A percentile compares a stretch with the other conserved stretches of the same genome.
Evolutionary conservation across 352 stramenopile genomes (phyloP).

Genomic region (Paralagenidium karlingii): DNA sequence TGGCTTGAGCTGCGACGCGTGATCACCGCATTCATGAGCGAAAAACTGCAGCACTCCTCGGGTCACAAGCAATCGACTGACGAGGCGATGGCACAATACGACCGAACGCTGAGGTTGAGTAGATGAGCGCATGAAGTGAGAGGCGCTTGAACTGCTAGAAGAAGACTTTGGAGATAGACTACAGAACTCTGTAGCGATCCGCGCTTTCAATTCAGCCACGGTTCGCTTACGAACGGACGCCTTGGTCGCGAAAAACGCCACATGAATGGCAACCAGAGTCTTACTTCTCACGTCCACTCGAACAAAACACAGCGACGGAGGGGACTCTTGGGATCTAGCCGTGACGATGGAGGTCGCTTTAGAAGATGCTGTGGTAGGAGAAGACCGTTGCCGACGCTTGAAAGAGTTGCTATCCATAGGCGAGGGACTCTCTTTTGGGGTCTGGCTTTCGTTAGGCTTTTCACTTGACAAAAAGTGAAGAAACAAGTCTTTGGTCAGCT

Average conservation of each 20-base stretch:
- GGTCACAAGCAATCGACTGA: slow-evolving; percentile 62
- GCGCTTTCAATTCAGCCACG: slow-evolving; percentile 58
- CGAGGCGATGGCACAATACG: slow-evolving; percentile 28
- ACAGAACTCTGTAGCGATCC: slow-evolving; percentile 40
- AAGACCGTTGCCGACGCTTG: background rate
- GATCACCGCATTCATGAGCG: slow-evolving; percentile 16
- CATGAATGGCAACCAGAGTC: slow-evolving; percentile 60
- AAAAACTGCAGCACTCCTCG: slow-evolving; percentile 54
- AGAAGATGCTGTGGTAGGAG: too few relatives aligned
- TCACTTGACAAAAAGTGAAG: slow-evolving; percentile 56
- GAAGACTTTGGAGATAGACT: background rate
- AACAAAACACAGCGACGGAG: slow-evolving; percentile 64
- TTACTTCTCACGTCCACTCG: slow-evolving; percentile 71
- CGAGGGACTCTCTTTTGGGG: background rate
- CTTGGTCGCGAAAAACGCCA: slow-evolving; percentile 78
- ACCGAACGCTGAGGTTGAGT: background rate
- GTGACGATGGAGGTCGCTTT: background rate
- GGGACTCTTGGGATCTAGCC: background rate
- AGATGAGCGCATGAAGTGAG: too few relatives aligned
- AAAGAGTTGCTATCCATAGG: slow-evolving; percentile 1
- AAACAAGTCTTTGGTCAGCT: slow-evolving; percentile 65
- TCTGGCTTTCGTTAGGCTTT: too few relatives aligned
- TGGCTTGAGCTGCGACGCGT: slow-evolving; percentile 19
- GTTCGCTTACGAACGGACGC: slow-evolving; percentile 44
- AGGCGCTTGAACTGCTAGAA: background rate